Conservation (phyloP, 495 filamentous ascomycete species). For the Aspergillus incahuasiensis region DNA sequence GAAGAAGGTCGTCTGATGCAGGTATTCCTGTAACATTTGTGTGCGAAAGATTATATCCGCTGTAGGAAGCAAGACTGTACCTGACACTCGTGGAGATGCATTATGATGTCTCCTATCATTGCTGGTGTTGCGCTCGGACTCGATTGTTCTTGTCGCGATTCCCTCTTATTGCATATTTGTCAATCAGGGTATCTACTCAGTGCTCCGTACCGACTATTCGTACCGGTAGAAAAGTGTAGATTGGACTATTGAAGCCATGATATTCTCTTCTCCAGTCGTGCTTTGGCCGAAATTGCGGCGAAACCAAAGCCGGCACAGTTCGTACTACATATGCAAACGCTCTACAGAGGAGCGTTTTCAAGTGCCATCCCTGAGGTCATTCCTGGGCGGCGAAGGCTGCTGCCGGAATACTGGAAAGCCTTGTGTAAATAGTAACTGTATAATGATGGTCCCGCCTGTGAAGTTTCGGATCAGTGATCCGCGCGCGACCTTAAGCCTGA, state of each 20-base stretch:
- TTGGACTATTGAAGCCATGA: not conserved
- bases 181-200: no score
- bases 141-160: not conserved
- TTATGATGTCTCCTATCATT: not conserved
- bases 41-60: not conserved
- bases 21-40: not conserved
- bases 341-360: no score
- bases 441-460: not conserved
- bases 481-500: not conserved
- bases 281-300: not conserved
- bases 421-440: not conserved
- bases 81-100: not conserved
- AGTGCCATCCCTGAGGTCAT: no score
- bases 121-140: not conserved
- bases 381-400: no score
- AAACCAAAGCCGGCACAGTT: not conserved
- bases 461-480: no score
- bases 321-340: no score
- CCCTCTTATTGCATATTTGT: not conserved
- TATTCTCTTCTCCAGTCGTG: not conserved
- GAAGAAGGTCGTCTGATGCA: not conserved
- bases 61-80: not conserved
- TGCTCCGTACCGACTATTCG: no score
- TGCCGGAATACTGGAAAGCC: not conserved
- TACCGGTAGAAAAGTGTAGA: not conserved